Base-by-base conservation (phyloP, 805 yeast species). In the Schwanniomyces sp. region DNA sequence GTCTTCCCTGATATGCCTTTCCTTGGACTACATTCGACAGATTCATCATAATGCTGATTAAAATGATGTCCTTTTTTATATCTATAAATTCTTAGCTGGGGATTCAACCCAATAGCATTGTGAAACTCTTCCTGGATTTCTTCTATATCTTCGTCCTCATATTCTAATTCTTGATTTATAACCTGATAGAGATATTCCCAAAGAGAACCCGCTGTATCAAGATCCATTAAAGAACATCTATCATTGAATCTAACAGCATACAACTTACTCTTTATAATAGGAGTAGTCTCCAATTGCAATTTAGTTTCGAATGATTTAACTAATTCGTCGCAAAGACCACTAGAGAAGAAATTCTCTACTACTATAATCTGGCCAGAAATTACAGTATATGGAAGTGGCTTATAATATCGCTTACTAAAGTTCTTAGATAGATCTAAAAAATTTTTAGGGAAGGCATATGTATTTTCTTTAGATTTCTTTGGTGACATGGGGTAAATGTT, bases 211-310 rank as follows among this genome's bases (percentile, higher is more conserved):
- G 72, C 56, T 0, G 84, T 69, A 0, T 51, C 49, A 7, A 56
- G 46, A 56, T 81, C 83, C 3, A 62, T 61, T 5, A 75, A 49
- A 5, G 72, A 58, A 2, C 70, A 64, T 21, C 88, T 59, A 53
- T 82, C 87, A 52, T 83, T 83, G 38, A 72, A 73, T 34, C 88
- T 63, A 0, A 80, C 79, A 2, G 87, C 87, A 52, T 80, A 82
- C 9, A 71, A 75, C 51, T 69, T 78, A 29, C 78, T 72, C 48
- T 78, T 78, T 8, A 71, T 59, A 45, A 72, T 48, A 2, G 80
- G 83, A 0, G 83, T 80, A 0, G 82, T 79, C 48, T 68, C 79
- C 14, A 80, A 50, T 21, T 54, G 45, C 17, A 67, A 47, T 4
- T 49, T 55, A 1, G 44, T 46, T 32, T 57, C 60, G 37, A 74